Base-by-base conservation (phyloP, 805 yeast genomes). In the Yamadazyma nakazawae region DNA sequence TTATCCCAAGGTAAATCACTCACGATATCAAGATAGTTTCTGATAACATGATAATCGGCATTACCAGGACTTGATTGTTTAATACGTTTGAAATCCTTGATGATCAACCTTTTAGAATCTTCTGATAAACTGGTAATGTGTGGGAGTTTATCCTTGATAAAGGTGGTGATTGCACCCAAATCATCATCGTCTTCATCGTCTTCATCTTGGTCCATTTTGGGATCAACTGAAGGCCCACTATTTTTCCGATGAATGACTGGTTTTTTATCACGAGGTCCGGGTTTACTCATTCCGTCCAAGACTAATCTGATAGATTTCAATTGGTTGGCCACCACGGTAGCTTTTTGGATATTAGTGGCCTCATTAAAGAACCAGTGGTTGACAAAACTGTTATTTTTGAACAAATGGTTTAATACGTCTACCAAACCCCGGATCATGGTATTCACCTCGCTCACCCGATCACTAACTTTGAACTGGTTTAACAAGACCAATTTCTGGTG, bases 1-100 rank as follows among this genome's bases (percentile, higher is more conserved):
- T 46, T 59, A 40, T 68, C 75, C 84, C 84, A 84, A 1, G 89
- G 89, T 40, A 84, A 67, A 54, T 84, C 89, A 63, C 76, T 66
- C 8, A 84, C 76, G 17, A 81, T 75, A 49, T 84, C 89, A 52
- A 84, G 71, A 61, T 84, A 84, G 40, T 80, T 79, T 46, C 84
- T 61, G 37, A 84, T 63, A 1, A 82, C 84, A 57, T 84, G 87
- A 56, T 77, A 81, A 48, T 84, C 90, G 0, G 81, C 71, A 26
- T 82, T 76, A 31, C 76, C 55, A 14, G 62, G 57, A 24, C 54
- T 50, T 66, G 84, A 75, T 40, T 75, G 70, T 45, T 69, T 70
- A 46, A 84, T 67, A 24, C 88, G 63, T 51, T 76, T 78, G 57
- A 64, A 82, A 54, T 84, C 90, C 48, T 72, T 71, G 7, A 61